Percentiles rank a stretch among this genome's conserved stretches.
These are phyloP conservation scores for Pulveroboletus ravenelii DNA, from an alignment of 768 basidiomycete species.

Conservation along the genomic window DNA sequence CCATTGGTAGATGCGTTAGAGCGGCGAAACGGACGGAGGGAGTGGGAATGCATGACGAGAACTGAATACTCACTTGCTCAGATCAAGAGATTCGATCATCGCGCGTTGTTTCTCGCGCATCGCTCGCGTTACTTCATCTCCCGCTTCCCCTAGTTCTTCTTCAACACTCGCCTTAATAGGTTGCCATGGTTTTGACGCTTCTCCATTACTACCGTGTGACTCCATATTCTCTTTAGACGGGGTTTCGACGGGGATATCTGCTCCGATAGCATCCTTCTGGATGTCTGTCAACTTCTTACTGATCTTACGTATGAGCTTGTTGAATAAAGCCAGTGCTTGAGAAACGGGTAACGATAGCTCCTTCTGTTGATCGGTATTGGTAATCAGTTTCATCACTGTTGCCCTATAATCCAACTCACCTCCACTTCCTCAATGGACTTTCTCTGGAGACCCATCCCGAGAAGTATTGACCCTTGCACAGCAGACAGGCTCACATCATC, in stretches of 20 bases:
- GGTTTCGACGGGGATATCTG: slow-evolving; percentile 48
- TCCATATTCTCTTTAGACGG: slow-evolving; percentile 21
- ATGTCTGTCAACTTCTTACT: slow-evolving; percentile 69
- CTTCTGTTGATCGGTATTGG: slow-evolving; percentile 36
- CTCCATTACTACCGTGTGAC: slow-evolving; percentile 6
- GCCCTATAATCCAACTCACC: slow-evolving; percentile 38
- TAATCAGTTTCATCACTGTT: slow-evolving; percentile 2
- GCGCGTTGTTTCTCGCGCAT: slow-evolving; percentile 73
- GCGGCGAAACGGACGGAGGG: slow-evolving; percentile 5
- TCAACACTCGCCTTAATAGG: slow-evolving; percentile 46
- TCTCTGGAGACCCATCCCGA: slow-evolving; percentile 85
- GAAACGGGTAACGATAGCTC: slow-evolving; percentile 83
- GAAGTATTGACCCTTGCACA: slow-evolving; percentile 86
- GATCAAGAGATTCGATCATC: slow-evolving; percentile 83
- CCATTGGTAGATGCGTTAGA: not conserved
- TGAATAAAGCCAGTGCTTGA: slow-evolving; percentile 86
- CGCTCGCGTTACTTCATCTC: slow-evolving; percentile 52
- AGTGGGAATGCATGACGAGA: not conserved
- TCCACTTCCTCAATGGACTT: slow-evolving; percentile 89
- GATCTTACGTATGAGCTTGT: slow-evolving; percentile 85
- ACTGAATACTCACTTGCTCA: slow-evolving; percentile 65
- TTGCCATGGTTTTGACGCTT: slow-evolving; percentile 32
- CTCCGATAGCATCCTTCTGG: slow-evolving; percentile 72
- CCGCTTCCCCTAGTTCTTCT: slow-evolving; percentile 75
- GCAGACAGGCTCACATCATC: slow-evolving; percentile 69